These are phyloP conservation scores for Schizothecium vesticola DNA, from an alignment of 495 filamentous ascomycete genomes.

Conservation along the genomic window DNA sequence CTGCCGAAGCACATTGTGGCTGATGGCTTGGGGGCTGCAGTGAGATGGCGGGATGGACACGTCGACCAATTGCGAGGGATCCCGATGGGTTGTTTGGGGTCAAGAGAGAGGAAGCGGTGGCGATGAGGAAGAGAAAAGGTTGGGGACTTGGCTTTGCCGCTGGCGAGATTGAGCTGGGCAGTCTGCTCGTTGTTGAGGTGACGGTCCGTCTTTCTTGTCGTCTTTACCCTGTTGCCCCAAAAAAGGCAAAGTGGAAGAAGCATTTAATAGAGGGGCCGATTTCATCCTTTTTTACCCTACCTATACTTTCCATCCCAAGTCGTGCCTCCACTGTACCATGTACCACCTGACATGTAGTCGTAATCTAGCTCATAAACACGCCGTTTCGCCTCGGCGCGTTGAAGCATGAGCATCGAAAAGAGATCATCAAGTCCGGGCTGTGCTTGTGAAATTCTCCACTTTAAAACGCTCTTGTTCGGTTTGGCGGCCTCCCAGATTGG, in stretches of 20 bases:
- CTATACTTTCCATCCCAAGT: neutral
- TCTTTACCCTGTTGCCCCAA: neutral
- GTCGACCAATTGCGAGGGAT: neutral
- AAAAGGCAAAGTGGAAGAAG: neutral
- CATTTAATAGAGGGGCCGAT: neutral
- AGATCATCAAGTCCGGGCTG: neutral
- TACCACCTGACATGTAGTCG: neutral
- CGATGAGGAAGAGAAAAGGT: neutral
- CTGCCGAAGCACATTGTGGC: constrained; percentile 42
- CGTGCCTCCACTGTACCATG: neutral
- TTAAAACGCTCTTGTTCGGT: neutral
- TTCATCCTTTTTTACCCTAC: neutral
- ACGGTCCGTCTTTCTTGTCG: neutral
- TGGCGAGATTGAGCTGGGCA: neutral
- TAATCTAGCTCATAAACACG: neutral
- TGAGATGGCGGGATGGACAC: neutral
- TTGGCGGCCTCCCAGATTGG: neutral
- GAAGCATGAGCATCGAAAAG: neutral
- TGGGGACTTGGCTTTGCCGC: neutral
- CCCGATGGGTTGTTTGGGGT: neutral
- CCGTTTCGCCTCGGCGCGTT: neutral
- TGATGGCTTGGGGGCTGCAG: neutral
- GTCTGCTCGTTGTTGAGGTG: neutral
- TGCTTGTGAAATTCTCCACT: neutral
- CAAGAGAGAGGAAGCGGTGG: neutral